These are phyloP conservation scores for Mortierella sp. DNA, from an alignment of 371 early-diverging fungal genomes.

Conservation along the genomic window DNA sequence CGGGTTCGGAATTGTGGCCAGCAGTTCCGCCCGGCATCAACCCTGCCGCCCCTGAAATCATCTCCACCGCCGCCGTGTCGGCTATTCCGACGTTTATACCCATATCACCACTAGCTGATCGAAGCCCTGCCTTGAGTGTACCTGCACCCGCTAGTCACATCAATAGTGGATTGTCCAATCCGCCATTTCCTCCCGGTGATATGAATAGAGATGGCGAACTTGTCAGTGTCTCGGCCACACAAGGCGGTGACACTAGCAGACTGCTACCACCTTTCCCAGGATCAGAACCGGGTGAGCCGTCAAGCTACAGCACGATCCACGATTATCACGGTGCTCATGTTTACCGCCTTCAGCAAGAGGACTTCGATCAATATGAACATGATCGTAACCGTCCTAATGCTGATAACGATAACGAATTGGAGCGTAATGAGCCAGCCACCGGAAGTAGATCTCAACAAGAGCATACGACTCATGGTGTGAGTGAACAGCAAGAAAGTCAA, in stretches of 20 bases:
- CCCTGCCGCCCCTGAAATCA: no score
- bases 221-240: not conserved
- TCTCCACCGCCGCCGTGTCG: no score
- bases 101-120: no score
- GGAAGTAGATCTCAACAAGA: not conserved
- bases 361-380: not conserved
- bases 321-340: not conserved
- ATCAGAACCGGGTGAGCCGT: no score
- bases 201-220: slow-evolving; percentile 19
- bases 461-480: not conserved
- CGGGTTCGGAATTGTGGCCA: no score
- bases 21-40: no score
- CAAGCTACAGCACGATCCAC: not conserved
- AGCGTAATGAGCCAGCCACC: not conserved
- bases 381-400: not conserved
- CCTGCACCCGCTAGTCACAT: no score
- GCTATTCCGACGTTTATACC: no score
- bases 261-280: not conserved
- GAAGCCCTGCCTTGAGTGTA: no score
- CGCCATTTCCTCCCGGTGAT: slow-evolving; percentile 1
- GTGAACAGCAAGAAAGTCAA: not conserved
- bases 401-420: not conserved
- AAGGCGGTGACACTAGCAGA: not conserved
- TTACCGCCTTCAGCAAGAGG: not conserved
- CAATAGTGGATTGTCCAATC: not conserved